A percentile compares a stretch with the other conserved stretches of the same genome.
Conservation (phyloP, 371 early-diverging fungal species). For the Quaeritorhiza haematococci region DNA sequence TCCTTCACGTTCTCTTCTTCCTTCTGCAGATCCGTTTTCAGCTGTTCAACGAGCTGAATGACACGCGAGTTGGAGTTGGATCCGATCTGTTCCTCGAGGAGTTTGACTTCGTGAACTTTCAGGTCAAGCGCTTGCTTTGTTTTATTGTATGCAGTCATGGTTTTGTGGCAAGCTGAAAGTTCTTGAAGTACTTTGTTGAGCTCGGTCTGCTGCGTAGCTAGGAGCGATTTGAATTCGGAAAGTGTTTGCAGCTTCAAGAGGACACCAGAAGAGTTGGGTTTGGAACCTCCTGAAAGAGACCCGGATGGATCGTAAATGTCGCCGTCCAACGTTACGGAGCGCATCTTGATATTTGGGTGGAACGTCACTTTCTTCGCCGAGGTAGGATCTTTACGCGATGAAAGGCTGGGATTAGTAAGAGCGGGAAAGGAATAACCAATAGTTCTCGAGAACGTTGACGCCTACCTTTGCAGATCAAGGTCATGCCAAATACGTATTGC, state of each 20-base stretch:
- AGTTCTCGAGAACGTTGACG: slow-evolving; percentile 10
- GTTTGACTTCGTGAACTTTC: slow-evolving; percentile 62
- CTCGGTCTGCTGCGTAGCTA: slow-evolving; percentile 27
- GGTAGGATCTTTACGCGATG: no score
- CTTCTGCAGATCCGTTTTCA: slow-evolving; percentile 38
- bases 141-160: neutral
- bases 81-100: slow-evolving; percentile 64
- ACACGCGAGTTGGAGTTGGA: slow-evolving; percentile 66
- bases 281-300: slow-evolving; percentile 94
- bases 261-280: slow-evolving; percentile 68
- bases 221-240: slow-evolving; percentile 27
- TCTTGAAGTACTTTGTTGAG: slow-evolving; percentile 5
- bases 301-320: slow-evolving; percentile 98
- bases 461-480: slow-evolving; percentile 77
- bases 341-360: slow-evolving; percentile 67
- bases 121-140: slow-evolving; percentile 52
- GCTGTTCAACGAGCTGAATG: slow-evolving; percentile 23
- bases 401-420: no score
- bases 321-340: slow-evolving; percentile 96
- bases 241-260: slow-evolving; percentile 66
- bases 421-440: neutral
- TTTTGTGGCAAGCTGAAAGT: slow-evolving; percentile 21
- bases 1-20: slow-evolving; percentile 44
- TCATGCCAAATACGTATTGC: slow-evolving; percentile 92
- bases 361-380: slow-evolving; percentile 87